Conservation (phyloP, 768 basidiomycete genomes). For the Hygrocybe coccinea region DNA sequence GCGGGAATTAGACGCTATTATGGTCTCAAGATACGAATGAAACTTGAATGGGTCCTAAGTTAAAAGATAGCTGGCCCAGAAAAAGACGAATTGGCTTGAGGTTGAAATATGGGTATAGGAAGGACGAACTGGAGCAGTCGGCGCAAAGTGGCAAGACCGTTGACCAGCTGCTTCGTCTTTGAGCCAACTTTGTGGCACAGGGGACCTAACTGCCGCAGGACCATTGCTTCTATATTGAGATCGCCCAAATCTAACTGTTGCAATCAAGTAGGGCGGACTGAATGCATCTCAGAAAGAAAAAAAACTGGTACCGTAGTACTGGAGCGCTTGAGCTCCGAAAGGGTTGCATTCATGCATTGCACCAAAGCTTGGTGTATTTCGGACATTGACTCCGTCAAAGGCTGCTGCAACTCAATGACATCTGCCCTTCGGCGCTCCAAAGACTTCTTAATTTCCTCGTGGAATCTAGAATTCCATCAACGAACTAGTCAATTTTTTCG, state of each 20-base stretch:
- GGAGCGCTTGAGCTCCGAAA: constrained; percentile 85
- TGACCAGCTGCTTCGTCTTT: constrained; percentile 85
- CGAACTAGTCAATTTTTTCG: neutral
- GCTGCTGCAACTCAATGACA: constrained; percentile 86
- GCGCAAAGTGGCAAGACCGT: constrained; percentile 79
- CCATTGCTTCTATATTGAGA: constrained; percentile 79
- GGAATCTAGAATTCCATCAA: constrained; percentile 61
- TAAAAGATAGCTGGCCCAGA: constrained; percentile 66
- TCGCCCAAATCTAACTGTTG: constrained; percentile 90
- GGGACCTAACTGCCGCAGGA: constrained; percentile 82
- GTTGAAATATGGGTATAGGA: neutral
- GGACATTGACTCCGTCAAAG: constrained; percentile 79
- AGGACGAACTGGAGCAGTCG: constrained; percentile 67
- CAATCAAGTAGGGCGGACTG: neutral
- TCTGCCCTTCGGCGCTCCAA: constrained; percentile 83
- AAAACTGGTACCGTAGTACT: constrained; percentile 51
- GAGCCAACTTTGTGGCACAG: constrained; percentile 97
- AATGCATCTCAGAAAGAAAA: neutral
- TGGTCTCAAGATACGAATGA: constrained; percentile 84
- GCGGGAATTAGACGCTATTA: constrained; percentile 60
- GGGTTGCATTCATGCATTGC: constrained; percentile 88
- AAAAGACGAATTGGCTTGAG: neutral
- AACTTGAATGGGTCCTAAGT: constrained; percentile 90
- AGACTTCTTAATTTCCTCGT: constrained; percentile 77
- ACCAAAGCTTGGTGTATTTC: constrained; percentile 90